Evolutionary conservation across 192 early-diverging fungal genomes (phyloP), one percentile per base, ranked within the genome.

Genomic region (Dispira parvispora): DNA sequence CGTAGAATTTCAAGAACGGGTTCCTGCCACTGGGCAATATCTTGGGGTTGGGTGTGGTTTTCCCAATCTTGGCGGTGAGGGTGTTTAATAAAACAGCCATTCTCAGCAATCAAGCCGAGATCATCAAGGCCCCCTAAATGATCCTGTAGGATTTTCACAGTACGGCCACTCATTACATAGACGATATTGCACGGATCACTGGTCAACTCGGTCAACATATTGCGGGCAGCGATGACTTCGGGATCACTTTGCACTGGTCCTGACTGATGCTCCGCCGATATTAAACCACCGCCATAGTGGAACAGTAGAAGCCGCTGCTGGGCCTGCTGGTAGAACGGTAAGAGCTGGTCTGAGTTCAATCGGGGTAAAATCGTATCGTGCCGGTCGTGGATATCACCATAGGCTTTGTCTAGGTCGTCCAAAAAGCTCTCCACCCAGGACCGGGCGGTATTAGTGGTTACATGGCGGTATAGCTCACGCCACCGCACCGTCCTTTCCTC

Each of bases 401-500:
- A 75, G 26, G 78, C 74, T 62, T 78, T 80, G 50, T 69, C 68
- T 45, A 83, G 55, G 46, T 81, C 75, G 4, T 70, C 69, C 5
- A 83, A 71, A 60, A 88, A 84, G 45, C 74, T 79, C 14, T 64
- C 70, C 12, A 86, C 85, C 80, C 80, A 89, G 68, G 78, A 76
- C 56, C 80, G 78, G 9, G 87, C 84, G 43, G 82, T 80, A 68
- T 85, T 85, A 23, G 75, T 81, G 52, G 78, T 66, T 11, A 87
- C 84, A 61, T 84, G 73, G n/a, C 79, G 71, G 56, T 81, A 78
- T 42, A 88, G 63, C 46, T 85, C 77, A 46, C 88, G 79, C 85
- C 92, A 90, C 62, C 88, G 78, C 47, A 73, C 68, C 1, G 58
- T 45, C 65, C 83, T 86, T 57, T 96, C 94, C 38, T 90, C 87